A percentile compares a stretch with the other conserved stretches of the same genome.
Evolutionary conservation across 495 filamentous ascomycete genomes (phyloP).

Genomic region (Daldinia decipiens): DNA sequence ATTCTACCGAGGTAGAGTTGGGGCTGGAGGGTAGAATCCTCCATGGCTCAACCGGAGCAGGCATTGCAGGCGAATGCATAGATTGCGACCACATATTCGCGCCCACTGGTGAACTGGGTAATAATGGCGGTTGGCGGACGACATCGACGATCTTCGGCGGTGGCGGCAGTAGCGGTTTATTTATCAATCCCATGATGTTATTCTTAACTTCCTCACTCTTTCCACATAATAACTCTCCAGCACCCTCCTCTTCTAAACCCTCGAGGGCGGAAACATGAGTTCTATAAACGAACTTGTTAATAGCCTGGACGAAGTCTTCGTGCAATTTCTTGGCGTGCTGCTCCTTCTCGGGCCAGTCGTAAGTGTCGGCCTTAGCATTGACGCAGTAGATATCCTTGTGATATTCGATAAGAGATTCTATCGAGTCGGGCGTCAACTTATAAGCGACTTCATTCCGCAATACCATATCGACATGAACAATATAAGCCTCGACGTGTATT

Average conservation of each 20-base stretch:
- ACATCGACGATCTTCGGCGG: conserved; percentile 88
- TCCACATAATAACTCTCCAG: conserved; percentile 90
- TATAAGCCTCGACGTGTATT: conserved; percentile 95
- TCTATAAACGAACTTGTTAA: conserved; percentile 97
- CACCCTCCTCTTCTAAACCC: conserved; percentile 96
- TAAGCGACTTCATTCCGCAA: conserved; percentile 96
- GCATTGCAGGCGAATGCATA: conserved; percentile 60
- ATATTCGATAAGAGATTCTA: conserved; percentile 93
- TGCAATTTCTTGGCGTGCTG: conserved; percentile 96
- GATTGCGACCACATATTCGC: conserved; percentile 83
- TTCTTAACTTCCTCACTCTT: conserved; percentile 94
- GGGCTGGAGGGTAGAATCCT: conserved; percentile 91
- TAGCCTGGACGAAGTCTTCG: conserved; percentile 95
- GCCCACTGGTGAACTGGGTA: conserved; percentile 84
- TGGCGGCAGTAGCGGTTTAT: conserved; percentile 90
- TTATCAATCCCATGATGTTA: conserved; percentile 84
- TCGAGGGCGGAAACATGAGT: conserved; percentile 90
- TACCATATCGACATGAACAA: conserved; percentile 99
- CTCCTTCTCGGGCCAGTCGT: conserved; percentile 98
- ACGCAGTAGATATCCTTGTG: conserved; percentile 97
- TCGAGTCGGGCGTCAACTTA: conserved; percentile 97
- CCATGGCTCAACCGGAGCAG: conserved; percentile 88
- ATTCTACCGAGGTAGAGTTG: conserved; percentile 73
- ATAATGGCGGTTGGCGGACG: conserved; percentile 82
- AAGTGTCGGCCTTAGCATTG: conserved; percentile 87